These are phyloP conservation scores for Aspergillus diversus DNA, from an alignment of 495 filamentous ascomycete species.

Conservation along the genomic window DNA sequence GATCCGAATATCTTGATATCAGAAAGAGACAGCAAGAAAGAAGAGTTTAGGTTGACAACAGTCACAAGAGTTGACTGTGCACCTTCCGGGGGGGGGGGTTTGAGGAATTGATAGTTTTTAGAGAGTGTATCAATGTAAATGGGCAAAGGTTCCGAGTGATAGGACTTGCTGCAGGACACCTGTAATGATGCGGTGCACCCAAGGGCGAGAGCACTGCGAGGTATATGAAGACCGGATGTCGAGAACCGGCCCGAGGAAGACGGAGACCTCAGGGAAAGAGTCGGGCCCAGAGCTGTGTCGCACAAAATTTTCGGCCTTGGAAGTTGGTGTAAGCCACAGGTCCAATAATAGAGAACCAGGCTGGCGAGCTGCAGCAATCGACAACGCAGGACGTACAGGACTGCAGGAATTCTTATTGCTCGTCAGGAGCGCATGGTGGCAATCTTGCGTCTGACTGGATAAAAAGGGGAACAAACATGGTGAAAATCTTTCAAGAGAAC, in stretches of 20 bases:
- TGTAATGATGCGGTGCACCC: conserved; percentile 12
- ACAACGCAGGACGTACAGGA: conserved; percentile 31
- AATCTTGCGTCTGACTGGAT: conserved; percentile 29
- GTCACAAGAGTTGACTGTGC: conserved; percentile 12
- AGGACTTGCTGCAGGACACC: conserved; percentile 11
- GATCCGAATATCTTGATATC: conserved; percentile 21
- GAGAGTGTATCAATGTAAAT: background rate
- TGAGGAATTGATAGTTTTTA: conserved; percentile 1
- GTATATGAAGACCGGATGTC: conserved; percentile 11
- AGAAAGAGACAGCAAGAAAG: conserved; percentile 14
- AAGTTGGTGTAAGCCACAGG: conserved; percentile 20
- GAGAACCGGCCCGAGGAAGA: conserved; percentile 18
- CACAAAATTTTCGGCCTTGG: conserved; percentile 15
- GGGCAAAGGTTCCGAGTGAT: conserved; percentile 3
- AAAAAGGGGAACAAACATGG: conserved; percentile 20
- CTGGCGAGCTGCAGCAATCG: conserved; percentile 26
- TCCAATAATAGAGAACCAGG: conserved; percentile 15
- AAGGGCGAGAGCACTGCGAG: background rate
- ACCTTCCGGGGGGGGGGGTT: conserved; percentile 7
- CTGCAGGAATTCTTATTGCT: conserved; percentile 25
- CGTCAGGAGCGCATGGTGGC: conserved; percentile 28
- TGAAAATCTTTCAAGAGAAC: conserved; percentile 12
- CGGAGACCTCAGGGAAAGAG: conserved; percentile 4
- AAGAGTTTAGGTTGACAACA: conserved; percentile 12
- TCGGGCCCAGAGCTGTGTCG: conserved; percentile 8